Base-by-base conservation (phyloP, 83 land plant species). In the Diphasiastrum complanatum region DNA sequence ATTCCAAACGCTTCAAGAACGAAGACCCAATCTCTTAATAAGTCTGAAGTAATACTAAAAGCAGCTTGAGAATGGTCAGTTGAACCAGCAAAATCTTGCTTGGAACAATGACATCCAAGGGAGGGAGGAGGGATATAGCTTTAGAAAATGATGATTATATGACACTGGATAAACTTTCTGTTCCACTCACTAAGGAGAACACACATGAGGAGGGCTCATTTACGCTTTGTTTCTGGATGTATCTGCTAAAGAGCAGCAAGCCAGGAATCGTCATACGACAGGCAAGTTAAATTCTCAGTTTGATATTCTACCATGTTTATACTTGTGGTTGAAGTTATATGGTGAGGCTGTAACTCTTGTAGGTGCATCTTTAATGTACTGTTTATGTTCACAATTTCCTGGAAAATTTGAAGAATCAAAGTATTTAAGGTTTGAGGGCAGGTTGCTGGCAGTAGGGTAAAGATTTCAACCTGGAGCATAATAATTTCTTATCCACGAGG, bases 171-270 rank as follows among this genome's bases (percentile, higher is more conserved):
- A 33, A 33, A 24, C 61, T 66, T 18, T 34, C 14, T 1, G 69
- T 66, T 16, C 27, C 18, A 36, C 43, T 66, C 33, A 59, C 66
- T 19, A 24, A 40, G 22, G 67, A 66, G 27, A 40, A 33, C 27
- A 58, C 69, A 2, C 8, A 40, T 58, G 67, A 24, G 5, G 66
- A 66, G 35, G 69, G 69, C 29, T 60, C 30, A 41, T 66, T 59
- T 47, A 66, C 69, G 23, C 50, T 66, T 11, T 66, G 69, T 43
- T 59, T 66, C 45, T 66, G 69, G 69, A 58, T 66, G 66, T 66
- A 66, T 61, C 49, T 66, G 27, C 20, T 66, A 22, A 66, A 60
- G 45, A 57, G 46, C 45, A 66, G 47, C 68, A 57, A 36, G 24
- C 47, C 36, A 23, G 66, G 66, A 29, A 26, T 57, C 28, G 29